phyloP scores from a whole-genome alignment of 169 alveolate genomes.

The Plasmodium malariae region DNA sequence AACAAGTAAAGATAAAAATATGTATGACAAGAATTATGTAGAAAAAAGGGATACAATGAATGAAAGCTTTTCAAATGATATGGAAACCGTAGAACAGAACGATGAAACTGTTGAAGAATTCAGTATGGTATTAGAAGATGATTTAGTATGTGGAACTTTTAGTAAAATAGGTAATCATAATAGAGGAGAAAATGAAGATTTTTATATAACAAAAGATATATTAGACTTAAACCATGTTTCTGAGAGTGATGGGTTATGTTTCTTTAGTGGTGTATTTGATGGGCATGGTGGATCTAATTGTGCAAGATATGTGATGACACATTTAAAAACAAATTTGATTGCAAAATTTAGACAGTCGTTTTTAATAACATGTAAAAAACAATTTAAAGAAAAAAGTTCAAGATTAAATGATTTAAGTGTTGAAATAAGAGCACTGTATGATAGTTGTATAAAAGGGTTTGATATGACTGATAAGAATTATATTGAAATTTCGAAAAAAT shows the following conservation, averaged over 20 bases:
- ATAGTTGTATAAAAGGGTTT: conserved; percentile 83
- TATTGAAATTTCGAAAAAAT: conserved; percentile 76
- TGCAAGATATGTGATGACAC: conserved; percentile 85
- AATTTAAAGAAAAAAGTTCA: conserved; percentile 74
- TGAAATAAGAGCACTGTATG: conserved; percentile 76
- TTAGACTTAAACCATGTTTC: conserved; percentile 84
- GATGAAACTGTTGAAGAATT: conserved; percentile 78
- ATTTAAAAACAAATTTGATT: conserved; percentile 86
- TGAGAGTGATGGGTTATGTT: conserved; percentile 85
- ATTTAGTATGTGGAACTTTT: conserved; percentile 81
- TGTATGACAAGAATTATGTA: not conserved
- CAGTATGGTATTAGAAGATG: conserved; percentile 81
- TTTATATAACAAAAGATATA: conserved; percentile 82
- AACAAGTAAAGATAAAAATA: not conserved
- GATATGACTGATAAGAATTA: conserved; percentile 88
- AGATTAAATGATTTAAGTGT: conserved; percentile 61
- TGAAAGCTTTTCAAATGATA: not conserved
- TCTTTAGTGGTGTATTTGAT: conserved; percentile 87
- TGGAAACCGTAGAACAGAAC: not conserved
- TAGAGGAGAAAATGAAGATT: conserved; percentile 83
- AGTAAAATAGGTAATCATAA: conserved; percentile 78
- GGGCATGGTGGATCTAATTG: conserved; percentile 91
- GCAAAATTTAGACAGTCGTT: conserved; percentile 85
- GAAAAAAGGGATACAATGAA: not conserved
- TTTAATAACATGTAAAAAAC: conserved; percentile 76